Base-by-base conservation (phyloP, 1,284 basidiomycete genomes). In the Fomitopsis betulina region DNA sequence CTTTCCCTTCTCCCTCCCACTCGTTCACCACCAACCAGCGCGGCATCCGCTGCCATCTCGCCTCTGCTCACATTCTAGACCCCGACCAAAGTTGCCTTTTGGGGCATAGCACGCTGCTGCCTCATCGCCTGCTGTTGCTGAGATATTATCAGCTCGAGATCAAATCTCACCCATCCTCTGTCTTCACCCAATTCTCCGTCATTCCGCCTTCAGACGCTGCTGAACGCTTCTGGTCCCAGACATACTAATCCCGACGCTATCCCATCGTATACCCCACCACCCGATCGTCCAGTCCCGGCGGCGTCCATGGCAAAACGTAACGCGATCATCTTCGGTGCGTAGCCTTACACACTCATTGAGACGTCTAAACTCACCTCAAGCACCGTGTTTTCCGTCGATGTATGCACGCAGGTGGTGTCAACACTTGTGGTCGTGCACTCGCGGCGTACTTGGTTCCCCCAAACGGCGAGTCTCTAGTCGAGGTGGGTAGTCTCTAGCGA, bases 301-400 rank as follows among this genome's bases (percentile, higher is more conserved):
- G 30, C 30, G 32, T 35, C 33, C 27, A 76, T 76, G 75, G 70
- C 76, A 53, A 71, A 69, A 51, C 89, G 86, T 71, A 84, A 74
- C 72, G 91, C 83, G 33, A 80, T 94, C 65, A 89, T 94, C 64
- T 87, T 93, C 64, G 92, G 92, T 93, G 63, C 49, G 53, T 35
- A 19, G 27, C 54, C 35, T 52, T 35, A 39, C 23, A 25, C 35
- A 17, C n/a, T 42, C 47, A 25, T 30, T 27, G 45, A 17, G 39
- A 42, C 49, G 19, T 49, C 33, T 50, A 17, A 60, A 51, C 49
- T 33, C 47, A 59, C 60, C 57, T 45, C 56, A 51, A 58, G 42
- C 56, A 39, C 59, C 55, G 58, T 62, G 57, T 53, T 53, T 60
- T 65, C 58, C 40, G 45, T 53, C 45, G 2, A 19, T 51, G 10